These are phyloP conservation scores for Phytophthora brassicae DNA, from an alignment of 352 stramenopile genomes.

Conservation along the genomic window DNA sequence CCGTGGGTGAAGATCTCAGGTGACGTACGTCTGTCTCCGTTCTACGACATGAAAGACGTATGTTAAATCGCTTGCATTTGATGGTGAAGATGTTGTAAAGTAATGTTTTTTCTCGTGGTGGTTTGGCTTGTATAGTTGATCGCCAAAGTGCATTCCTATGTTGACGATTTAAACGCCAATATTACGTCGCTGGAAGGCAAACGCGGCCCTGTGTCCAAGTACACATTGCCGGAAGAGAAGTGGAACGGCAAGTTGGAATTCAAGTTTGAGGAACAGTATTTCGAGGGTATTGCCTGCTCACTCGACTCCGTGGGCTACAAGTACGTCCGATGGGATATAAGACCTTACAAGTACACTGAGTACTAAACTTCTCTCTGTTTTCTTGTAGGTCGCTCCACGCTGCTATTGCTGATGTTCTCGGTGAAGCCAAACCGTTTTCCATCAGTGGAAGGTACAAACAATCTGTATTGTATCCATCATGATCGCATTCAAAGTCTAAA, in stretches of 20 bases:
- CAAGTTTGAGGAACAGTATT: conserved; percentile 70
- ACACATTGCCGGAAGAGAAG: conserved; percentile 80
- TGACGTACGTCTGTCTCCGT: conserved; percentile 90
- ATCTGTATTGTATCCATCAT: neutral
- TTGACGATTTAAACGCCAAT: conserved; percentile 85
- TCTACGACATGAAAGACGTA: conserved; percentile 90
- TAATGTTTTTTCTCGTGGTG: conserved; percentile 1
- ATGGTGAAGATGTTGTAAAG: neutral
- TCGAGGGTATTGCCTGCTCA: conserved; percentile 90
- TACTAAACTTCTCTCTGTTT: no score
- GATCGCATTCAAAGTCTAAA: neutral
- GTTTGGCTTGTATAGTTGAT: conserved; percentile 36
- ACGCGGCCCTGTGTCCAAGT: conserved; percentile 88
- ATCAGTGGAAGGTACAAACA: conserved; percentile 80
- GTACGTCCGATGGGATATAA: conserved; percentile 18
- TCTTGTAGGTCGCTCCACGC: conserved; percentile 53
- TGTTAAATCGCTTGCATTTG: conserved; percentile 11
- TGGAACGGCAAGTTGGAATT: conserved; percentile 85
- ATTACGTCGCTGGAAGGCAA: conserved; percentile 71
- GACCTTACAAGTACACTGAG: no score
- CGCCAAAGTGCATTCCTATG: conserved; percentile 68
- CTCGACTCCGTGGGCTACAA: conserved; percentile 87
- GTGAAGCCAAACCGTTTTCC: conserved; percentile 82
- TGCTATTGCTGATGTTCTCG: conserved; percentile 76
- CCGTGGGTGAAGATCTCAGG: conserved; percentile 88